Base-by-base conservation (phyloP, 805 yeast species). In the Metschnikowia picachoensis region DNA sequence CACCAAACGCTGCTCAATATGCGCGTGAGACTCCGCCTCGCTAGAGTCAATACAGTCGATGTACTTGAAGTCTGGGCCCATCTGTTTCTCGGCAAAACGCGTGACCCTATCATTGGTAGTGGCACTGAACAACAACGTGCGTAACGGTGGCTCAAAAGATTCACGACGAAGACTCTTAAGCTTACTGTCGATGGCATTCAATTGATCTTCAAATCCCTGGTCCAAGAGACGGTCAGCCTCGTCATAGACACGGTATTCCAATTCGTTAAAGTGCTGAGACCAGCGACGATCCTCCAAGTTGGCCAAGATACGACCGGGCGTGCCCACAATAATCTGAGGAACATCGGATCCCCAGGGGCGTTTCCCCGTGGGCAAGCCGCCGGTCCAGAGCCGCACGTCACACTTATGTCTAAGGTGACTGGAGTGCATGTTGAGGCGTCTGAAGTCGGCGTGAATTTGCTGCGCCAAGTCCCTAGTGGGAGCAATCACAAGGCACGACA, bases 401-500 rank as follows among this genome's bases (percentile, higher is more conserved):
- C 57, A 52, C 33, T 48, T 52, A 25, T 52, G 47, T 13, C 49
- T 52, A 30, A 56, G 45, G 28, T 48, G 41, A 9, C 43, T 43
- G 33, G 65, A 56, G 35, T 57, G 51, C 11, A 49, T 49, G 27
- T 65, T 56, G 30, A 83, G 62, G 52, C 78, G 77, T 34, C 67
- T 65, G 48, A 85, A 71, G 51, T 89, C 91, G 42, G 75, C 76
- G 55, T 81, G 79, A 51, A 86, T 87, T 66, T 90, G 97, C 55
- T 79, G 73, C 12, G 97, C 97, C 56, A 90, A 76, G 67, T 91
- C 97, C 70, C 97, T 80, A 7, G 97, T 90, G 39, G 97, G 97
- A 3, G 92, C 85, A 45, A 90, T 77, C 20, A 90, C 79, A 47
- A 91, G 76, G 30, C 89, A 61, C 15, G 57, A 53, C 3, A 65